These are phyloP conservation scores for Talaromyces sp. DNA, from an alignment of 2,329 filamentous ascomycete genomes.

Conservation along the genomic window DNA sequence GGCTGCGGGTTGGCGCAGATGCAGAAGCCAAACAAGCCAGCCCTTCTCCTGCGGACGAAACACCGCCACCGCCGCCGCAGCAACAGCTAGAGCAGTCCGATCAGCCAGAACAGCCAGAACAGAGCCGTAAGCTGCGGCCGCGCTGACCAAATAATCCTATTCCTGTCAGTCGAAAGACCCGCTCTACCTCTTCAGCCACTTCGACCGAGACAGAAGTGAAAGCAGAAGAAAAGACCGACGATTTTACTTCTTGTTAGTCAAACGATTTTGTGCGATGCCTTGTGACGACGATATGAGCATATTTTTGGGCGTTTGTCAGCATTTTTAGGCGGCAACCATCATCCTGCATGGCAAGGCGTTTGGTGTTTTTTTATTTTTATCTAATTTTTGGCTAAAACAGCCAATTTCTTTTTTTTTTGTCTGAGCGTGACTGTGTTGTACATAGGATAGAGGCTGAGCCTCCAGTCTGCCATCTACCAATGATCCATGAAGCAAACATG, in stretches of 20 bases:
- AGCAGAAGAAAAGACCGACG: background rate
- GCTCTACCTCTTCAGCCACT: background rate
- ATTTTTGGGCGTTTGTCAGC: constrained; percentile 5
- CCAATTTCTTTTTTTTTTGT: background rate
- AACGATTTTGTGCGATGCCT: background rate
- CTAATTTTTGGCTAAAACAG: background rate
- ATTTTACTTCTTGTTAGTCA: background rate
- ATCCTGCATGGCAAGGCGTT: constrained; percentile 12
- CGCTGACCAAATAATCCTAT: constrained; percentile 1
- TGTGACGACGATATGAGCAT: background rate
- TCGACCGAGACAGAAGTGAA: constrained; percentile 2
- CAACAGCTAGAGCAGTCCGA: background rate
- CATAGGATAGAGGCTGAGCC: background rate
- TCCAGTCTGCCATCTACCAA: background rate
- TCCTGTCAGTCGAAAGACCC: background rate
- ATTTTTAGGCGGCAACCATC: constrained; percentile 7
- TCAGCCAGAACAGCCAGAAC: background rate
- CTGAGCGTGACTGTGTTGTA: background rate
- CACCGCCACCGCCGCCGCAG: background rate
- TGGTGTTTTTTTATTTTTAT: constrained; percentile 3
- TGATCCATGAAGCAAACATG: background rate
- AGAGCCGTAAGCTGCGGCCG: constrained; percentile 8
- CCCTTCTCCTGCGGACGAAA: background rate
- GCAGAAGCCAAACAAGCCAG: constrained; percentile 13
- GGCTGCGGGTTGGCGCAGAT: constrained; percentile 27